Base-by-base conservation (phyloP, 495 filamentous ascomycete species). In the Daldinia caldariorum region DNA sequence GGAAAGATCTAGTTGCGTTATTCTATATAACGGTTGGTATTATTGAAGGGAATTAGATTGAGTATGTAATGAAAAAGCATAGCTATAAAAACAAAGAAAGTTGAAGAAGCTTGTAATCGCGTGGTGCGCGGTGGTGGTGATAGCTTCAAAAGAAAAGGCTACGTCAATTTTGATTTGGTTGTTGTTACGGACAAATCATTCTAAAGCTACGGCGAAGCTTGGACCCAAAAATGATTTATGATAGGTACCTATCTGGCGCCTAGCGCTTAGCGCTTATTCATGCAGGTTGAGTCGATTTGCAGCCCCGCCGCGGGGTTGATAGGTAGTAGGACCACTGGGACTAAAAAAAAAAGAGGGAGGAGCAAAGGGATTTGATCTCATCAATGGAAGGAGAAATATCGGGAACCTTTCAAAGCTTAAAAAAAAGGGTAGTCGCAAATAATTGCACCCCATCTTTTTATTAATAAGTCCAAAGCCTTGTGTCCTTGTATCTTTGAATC, bases 41-140 rank as follows among this genome's bases (percentile, higher is more conserved):
- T 6, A 37, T 13, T 10, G 8, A 1, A 51, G 3, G 26, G 26
- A 12, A 56, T 50, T 29, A 39, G 18, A 41, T 63, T 41, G 8
- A 80, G 75, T 29, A 72, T 66, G 37, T 68, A 72, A 55, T 55
- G 58, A 53, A 77, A 65, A 77, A 82, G 81, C 62, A 54, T 57
- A 18, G 20, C 26, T 18, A 43, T 39, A 49, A 0, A 32, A n/a
- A n/a, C n/a, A n/a, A n/a, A 26, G 22, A 49, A 0, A 32, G 13
- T 26, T 9, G 45, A 34, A 63, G 14, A 58, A 64, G 38, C 35
- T 61, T 18, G 13, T 32, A 58, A 56, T 41, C n/a, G 22, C 51
- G 35, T 66, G 37, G n/a, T n/a, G n/a, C n/a, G n/a, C n/a, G n/a
- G n/a, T n/a, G n/a, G n/a, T n/a, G n/a, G 56, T 56, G 72, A 74